Evolutionary conservation across 805 yeast species (phyloP).

Genomic region (Barnettozyma vustinii): DNA sequence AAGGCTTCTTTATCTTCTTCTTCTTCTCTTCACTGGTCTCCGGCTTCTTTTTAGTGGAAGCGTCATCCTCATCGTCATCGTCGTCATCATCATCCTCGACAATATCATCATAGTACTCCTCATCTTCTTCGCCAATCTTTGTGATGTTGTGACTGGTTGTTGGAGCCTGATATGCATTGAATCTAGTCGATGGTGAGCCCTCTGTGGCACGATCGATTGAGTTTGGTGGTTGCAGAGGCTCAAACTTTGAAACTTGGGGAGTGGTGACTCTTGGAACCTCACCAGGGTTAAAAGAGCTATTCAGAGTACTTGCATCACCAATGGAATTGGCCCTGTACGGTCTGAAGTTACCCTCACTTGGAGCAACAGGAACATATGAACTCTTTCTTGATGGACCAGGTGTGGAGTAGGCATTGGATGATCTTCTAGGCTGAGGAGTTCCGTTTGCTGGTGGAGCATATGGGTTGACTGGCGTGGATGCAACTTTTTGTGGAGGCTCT

Average conservation of each 20-base stretch:
- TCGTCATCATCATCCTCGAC: slow-evolving; percentile 38
- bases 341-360: slow-evolving; percentile 5
- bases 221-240: slow-evolving; percentile 10
- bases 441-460: slow-evolving; percentile 8
- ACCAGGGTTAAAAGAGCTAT: slow-evolving; percentile 5
- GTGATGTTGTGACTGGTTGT: slow-evolving; percentile 15
- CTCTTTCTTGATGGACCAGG: slow-evolving; percentile 4
- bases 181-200: slow-evolving; percentile 25
- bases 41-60: slow-evolving; percentile 10
- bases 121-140: slow-evolving; percentile 32
- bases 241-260: slow-evolving; percentile 10
- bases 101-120: slow-evolving; percentile 41
- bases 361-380: slow-evolving; percentile 6
- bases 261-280: slow-evolving; percentile 3
- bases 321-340: slow-evolving; percentile 6
- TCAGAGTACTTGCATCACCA: slow-evolving; percentile 3
- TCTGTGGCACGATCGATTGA: slow-evolving; percentile 8
- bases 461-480: slow-evolving; percentile 8
- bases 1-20: slow-evolving; percentile 15
- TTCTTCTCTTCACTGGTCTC: slow-evolving; percentile 12
- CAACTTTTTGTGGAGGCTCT: slow-evolving; percentile 2
- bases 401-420: not conserved
- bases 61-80: slow-evolving; percentile 26
- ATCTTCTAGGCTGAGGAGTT: not conserved
- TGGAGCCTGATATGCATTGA: slow-evolving; percentile 24